Evolutionary conservation across 2,329 filamentous ascomycete genomes (phyloP), one percentile per base, ranked within the genome.

Genomic region (Fulvia fulva): DNA sequence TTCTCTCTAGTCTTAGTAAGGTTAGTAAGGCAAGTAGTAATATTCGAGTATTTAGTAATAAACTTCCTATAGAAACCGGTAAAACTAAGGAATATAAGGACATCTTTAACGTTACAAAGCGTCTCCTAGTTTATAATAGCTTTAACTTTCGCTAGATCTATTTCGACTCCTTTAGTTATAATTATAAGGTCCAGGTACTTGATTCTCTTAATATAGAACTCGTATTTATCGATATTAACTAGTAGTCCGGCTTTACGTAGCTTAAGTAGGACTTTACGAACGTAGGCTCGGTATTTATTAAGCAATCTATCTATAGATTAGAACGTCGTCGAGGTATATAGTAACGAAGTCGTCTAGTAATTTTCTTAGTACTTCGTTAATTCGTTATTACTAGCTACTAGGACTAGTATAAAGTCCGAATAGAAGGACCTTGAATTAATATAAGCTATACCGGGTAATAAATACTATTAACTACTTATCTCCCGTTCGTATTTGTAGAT

Each of bases 141-240:
- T 25, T 58, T 28, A 26, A 64, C 32, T 30, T 63, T 63, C 32
- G 57, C 19, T 32, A 32, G 46, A 23, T 66, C 58, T 55, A 61
- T 65, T n/a, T 25, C 5, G 14, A 67, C 45, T 25, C 56, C 26
- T 23, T 56, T 41, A 21, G 26, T 37, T 12, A n/a, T 44, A 23
- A 67, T 61, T 43, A 66, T 63, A 61, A 61, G 63, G 43, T 51
- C 51, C 49, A 65, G 53, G 56, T 63, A 66, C 25, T 60, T 55
- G 22, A 58, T 58, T 41, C 62, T 45, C 19, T 57, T 30, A 32
- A 60, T 57, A 55, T 57, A 56, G 50, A 67, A 68, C 22, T 63
- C 43, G 47, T 51, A 63, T 51, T 66, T 68, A 53, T 62, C 58
- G 53, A 64, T 57, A 47, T 64, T 57, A n/a, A 63, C 43, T 45